These are phyloP conservation scores for Flaveria sonorensis DNA, from an alignment of 129 eudicot species.

Conservation along the genomic window DNA sequence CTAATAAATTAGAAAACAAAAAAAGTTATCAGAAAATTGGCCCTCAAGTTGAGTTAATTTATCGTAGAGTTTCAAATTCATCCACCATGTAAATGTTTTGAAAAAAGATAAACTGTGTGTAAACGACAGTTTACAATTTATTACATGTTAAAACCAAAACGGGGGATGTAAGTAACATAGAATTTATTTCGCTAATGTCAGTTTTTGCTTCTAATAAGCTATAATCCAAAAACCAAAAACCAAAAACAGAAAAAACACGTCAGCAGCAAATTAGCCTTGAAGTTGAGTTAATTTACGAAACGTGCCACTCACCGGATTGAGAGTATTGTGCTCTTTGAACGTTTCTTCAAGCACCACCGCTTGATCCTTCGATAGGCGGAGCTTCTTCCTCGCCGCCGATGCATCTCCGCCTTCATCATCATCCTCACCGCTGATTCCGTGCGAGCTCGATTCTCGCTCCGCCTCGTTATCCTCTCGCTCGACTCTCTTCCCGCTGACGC, in stretches of 20 bases:
- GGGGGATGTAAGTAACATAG: too few species aligned
- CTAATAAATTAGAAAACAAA: too few species aligned
- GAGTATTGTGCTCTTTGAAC: slow-evolving; percentile 76
- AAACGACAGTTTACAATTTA: too few species aligned
- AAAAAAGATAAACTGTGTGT: too few species aligned
- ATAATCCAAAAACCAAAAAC: slow-evolving; percentile 18
- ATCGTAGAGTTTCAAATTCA: too few species aligned
- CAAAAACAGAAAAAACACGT: not conserved
- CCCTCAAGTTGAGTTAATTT: too few species aligned
- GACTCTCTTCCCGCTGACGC: slow-evolving; percentile 69
- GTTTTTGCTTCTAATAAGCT: slow-evolving; percentile 66
- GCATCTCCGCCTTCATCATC: slow-evolving; percentile 75
- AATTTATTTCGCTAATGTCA: slow-evolving; percentile 57
- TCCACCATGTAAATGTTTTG: too few species aligned
- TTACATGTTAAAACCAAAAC: too few species aligned
- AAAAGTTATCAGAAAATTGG: too few species aligned
- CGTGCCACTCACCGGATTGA: slow-evolving; percentile 78
- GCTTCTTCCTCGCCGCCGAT: slow-evolving; percentile 68
- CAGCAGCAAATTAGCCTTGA: not conserved
- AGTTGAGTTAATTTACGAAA: slow-evolving; percentile 24
- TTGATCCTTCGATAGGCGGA: slow-evolving; percentile 73
- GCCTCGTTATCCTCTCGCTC: slow-evolving; percentile 65
- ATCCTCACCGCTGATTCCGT: slow-evolving; percentile 41
- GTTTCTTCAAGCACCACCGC: slow-evolving; percentile 83
- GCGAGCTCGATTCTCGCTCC: slow-evolving; percentile 60